Evolutionary conservation across 2,329 filamentous ascomycete species (phyloP).

Genomic region (Lizonia empirigonia): DNA sequence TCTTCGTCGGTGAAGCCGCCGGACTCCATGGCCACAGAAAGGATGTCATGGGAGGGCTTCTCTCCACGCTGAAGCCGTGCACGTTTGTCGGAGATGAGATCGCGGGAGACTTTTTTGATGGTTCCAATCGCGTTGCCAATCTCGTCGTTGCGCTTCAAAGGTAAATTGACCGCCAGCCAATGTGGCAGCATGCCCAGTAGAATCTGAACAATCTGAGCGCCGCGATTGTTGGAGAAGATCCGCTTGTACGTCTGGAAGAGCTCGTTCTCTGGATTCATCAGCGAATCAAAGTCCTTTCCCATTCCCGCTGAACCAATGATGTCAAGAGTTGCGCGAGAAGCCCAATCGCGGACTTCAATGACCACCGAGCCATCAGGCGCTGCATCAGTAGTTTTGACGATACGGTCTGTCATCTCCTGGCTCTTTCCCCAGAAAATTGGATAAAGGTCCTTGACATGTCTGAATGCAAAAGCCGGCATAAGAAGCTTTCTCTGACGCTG

Average conservation of each 20-base stretch:
- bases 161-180: slow-evolving; percentile 67
- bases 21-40: slow-evolving; percentile 78
- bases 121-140: slow-evolving; percentile 44
- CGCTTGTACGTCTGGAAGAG: slow-evolving; percentile 59
- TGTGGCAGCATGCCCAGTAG: slow-evolving; percentile 67
- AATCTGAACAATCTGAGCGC: slow-evolving; percentile 62
- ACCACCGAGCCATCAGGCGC: slow-evolving; percentile 38
- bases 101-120: slow-evolving; percentile 65
- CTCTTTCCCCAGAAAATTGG: slow-evolving; percentile 57
- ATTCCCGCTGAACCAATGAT: slow-evolving; percentile 64
- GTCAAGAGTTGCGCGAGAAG: slow-evolving; percentile 60
- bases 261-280: slow-evolving; percentile 58
- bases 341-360: slow-evolving; percentile 54
- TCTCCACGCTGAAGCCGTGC: slow-evolving; percentile 55
- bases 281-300: slow-evolving; percentile 61
- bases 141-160: slow-evolving; percentile 68
- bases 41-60: slow-evolving; percentile 69
- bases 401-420: slow-evolving; percentile 49
- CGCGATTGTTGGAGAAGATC: slow-evolving; percentile 56
- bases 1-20: slow-evolving; percentile 78
- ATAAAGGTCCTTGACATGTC: slow-evolving; percentile 58
- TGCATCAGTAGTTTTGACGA: slow-evolving; percentile 35
- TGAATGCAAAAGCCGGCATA: slow-evolving; percentile 57
- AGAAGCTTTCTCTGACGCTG: slow-evolving; percentile 55
- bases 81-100: slow-evolving; percentile 75